Evolutionary conservation across 805 yeast species (phyloP).

Genomic region (Suhomyces faveliae): DNA sequence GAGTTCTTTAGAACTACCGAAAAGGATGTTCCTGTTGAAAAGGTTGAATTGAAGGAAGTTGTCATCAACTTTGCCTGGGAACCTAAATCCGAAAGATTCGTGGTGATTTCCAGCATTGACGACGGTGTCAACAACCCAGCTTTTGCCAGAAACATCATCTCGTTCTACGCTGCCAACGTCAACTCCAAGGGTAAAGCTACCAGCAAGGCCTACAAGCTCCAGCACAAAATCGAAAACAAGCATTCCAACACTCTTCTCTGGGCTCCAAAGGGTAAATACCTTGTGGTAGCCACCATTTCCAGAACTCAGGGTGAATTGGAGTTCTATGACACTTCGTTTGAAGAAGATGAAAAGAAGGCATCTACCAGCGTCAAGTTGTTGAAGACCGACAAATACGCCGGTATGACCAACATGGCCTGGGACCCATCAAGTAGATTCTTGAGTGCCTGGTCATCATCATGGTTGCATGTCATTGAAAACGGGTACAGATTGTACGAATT

Average conservation of each 20-base stretch:
- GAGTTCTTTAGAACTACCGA: constrained; percentile 88
- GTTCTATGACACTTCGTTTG: constrained; percentile 82
- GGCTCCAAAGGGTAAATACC: constrained; percentile 93
- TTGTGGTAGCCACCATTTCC: constrained; percentile 49
- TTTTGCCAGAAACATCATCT: constrained; percentile 60
- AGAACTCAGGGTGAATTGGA: constrained; percentile 65
- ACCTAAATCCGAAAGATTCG: constrained; percentile 86
- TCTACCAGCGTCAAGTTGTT: constrained; percentile 62
- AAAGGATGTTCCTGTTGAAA: constrained; percentile 91
- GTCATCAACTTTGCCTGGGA: constrained; percentile 94
- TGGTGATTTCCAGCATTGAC: constrained; percentile 66
- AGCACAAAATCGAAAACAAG: constrained; percentile 59
- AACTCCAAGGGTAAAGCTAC: constrained; percentile 51
- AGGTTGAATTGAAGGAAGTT: constrained; percentile 86
- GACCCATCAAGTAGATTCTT: constrained; percentile 94
- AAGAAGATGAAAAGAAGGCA: constrained; percentile 60
- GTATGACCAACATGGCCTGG: constrained; percentile 86
- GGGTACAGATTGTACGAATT: constrained; percentile 88
- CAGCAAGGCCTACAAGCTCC: constrained; percentile 53
- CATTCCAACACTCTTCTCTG: constrained; percentile 73
- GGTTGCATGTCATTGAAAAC: constrained; percentile 83
- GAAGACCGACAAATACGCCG: constrained; percentile 62
- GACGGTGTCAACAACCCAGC: constrained; percentile 60
- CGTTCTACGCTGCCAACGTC: constrained; percentile 80
- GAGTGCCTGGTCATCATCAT: constrained; percentile 81